Evolutionary conservation across 1,284 basidiomycete species (phyloP), one percentile per base, ranked within the genome.

Genomic region (Ustilago bromivora): DNA sequence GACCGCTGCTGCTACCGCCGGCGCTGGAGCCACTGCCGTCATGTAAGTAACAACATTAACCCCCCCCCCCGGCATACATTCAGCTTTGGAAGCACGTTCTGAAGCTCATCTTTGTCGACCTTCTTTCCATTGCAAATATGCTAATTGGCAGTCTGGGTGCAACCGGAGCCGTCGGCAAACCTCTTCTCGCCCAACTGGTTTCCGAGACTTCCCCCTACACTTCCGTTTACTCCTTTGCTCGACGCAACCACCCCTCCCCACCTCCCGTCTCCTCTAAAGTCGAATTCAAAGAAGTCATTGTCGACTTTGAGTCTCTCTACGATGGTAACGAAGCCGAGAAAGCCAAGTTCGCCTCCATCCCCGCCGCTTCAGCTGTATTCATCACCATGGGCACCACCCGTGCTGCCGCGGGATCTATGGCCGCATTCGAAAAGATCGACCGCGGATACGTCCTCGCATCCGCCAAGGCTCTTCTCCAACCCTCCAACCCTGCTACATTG

Each of bases 361-460:
- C 35, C 15, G 10, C 49, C 0, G 53, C 74, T 6, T 66, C 74
- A 1, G 58, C 62, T 4, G 55, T 80, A 1, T 78, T 72, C 35
- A 69, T 82, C 59, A 78, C 72, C 15, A 67, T 82, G 52, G 80
- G 80, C 11, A 82, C 80, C 0, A 82, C 79, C 1, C 66, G 76
- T 5, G 79, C 73, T 1, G 63, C 67, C 0, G 92, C 92, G 0
- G 92, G 92, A 2, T 89, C 90, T 69, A 89, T 89, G 1, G 89
- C 88, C 28, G 88, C 88, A 3, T 94, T 93, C 67, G 90, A 92
- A 83, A 91, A 89, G 86, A 93, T 94, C 74, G 93, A 94, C 35
- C 87, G 91, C 82, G 91, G 91, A 81, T 93, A 93, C 82, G 92
- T 93, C 23, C 81, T 94, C 43, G 90, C 90, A 54, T 90, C 91